phyloP scores from a whole-genome alignment of 1,284 basidiomycete genomes.

The Ceratobasidium sp. region DNA sequence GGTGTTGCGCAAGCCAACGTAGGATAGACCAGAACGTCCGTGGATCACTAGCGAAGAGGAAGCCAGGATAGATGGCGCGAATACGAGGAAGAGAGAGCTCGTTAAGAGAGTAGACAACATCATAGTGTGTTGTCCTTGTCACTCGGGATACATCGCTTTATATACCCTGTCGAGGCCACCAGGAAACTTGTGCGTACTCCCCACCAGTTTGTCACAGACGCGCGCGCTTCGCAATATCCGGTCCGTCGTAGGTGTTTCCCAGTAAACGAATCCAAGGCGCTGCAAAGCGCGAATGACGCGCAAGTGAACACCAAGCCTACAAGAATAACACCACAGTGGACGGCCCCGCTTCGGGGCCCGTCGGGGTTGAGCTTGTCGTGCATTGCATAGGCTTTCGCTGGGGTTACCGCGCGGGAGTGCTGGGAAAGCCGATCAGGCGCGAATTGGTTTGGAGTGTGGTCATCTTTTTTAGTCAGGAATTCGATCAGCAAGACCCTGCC shows the following conservation, averaged over 20 bases:
- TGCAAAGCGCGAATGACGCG: too few species aligned
- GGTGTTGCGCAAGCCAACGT: conserved; percentile 29
- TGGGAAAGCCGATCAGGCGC: not conserved
- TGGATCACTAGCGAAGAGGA: not conserved
- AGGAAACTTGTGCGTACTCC: not conserved
- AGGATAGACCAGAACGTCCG: conserved; percentile 28
- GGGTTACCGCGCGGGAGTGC: not conserved
- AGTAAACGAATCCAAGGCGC: not conserved
- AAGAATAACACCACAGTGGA: not conserved
- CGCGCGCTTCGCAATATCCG: not conserved
- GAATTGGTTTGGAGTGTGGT: too few species aligned
- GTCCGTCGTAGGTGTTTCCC: not conserved
- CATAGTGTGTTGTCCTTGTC: not conserved
- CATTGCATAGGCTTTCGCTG: not conserved
- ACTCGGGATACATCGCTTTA: not conserved
- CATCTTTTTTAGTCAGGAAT: not conserved
- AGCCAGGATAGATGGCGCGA: not conserved
- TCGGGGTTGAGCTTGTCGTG: not conserved
- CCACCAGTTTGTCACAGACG: not conserved
- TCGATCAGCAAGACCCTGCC: conserved; percentile 17
- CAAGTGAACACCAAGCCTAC: not conserved
- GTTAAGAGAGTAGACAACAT: not conserved
- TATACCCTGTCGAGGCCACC: not conserved
- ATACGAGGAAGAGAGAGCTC: not conserved
- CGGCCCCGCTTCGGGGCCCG: not conserved